phyloP scores from a whole-genome alignment of 2,329 filamentous ascomycete species.

The Ascocoryne sarcoides region DNA sequence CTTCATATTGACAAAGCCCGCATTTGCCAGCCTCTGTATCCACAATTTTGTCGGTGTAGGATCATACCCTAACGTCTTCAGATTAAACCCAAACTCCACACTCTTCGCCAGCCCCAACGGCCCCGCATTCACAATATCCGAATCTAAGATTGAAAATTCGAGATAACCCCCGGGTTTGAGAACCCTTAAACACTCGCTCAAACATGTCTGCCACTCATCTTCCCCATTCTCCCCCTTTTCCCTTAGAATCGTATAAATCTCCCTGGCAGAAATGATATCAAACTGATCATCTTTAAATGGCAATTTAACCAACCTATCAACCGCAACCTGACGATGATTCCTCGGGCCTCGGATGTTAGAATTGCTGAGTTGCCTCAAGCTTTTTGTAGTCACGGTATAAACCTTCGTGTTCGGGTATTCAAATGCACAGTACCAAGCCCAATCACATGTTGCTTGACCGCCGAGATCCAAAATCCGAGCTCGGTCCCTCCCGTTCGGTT shows the following conservation, averaged over 20 bases:
- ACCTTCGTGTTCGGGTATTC: constrained; percentile 80
- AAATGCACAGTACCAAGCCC: constrained; percentile 88
- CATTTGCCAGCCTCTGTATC: constrained; percentile 61
- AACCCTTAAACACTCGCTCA: constrained; percentile 80
- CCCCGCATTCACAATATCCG: constrained; percentile 80
- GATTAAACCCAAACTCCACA: constrained; percentile 84
- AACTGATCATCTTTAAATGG: constrained; percentile 84
- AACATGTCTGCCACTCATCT: constrained; percentile 82
- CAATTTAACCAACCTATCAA: constrained; percentile 67
- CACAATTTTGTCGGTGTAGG: constrained; percentile 75
- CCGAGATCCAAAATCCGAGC: constrained; percentile 76
- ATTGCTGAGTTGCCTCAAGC: constrained; percentile 61
- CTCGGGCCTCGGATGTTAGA: constrained; percentile 70
- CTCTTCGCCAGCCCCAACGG: constrained; percentile 71
- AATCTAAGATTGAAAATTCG: constrained; percentile 84
- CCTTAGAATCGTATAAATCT: constrained; percentile 78
- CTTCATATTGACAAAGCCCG: constrained; percentile 72
- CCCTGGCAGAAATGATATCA: constrained; percentile 82
- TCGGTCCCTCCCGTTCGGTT: constrained; percentile 41
- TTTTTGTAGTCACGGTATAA: constrained; percentile 76
- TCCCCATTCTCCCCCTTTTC: constrained; percentile 55
- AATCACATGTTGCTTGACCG: constrained; percentile 77
- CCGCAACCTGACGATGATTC: constrained; percentile 79
- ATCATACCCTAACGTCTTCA: constrained; percentile 86
- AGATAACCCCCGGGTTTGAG: constrained; percentile 85